Conservation (phyloP, 306 rosid species). For the Macrotyloma uniflorum region DNA sequence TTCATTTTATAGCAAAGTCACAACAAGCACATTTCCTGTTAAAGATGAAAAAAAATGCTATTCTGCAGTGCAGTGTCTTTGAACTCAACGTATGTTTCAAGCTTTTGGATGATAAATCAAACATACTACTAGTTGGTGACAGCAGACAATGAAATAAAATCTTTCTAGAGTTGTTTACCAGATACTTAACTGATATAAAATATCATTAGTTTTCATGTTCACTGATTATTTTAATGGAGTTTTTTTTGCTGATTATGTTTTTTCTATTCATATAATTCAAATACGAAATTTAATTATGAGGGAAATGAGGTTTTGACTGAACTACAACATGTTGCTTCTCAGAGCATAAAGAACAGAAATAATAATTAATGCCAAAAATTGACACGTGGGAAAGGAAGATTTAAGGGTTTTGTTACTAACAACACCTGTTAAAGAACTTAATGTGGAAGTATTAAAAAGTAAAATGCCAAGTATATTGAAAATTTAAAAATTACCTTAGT, state of each 20-base stretch:
- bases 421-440: neutral
- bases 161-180: constrained; percentile 37
- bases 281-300: no score
- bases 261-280: no score
- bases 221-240: no score
- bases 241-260: no score
- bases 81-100: no score
- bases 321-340: neutral
- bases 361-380: neutral
- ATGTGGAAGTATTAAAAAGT: neutral
- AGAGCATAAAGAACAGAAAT: neutral
- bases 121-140: constrained; percentile 26
- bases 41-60: constrained; percentile 16
- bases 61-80: neutral
- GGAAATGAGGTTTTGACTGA: neutral
- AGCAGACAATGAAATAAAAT: constrained; percentile 21
- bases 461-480: neutral
- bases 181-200: constrained; percentile 28
- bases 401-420: neutral
- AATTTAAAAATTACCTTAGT: no score
- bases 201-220: no score
- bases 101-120: no score
- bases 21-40: neutral
- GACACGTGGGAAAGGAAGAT: neutral
- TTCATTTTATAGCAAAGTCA: constrained; percentile 4